Percentiles rank a stretch among this genome's conserved stretches.
Conservation (phyloP, 192 early-diverging fungal species). For the Kappamyces sp. region DNA sequence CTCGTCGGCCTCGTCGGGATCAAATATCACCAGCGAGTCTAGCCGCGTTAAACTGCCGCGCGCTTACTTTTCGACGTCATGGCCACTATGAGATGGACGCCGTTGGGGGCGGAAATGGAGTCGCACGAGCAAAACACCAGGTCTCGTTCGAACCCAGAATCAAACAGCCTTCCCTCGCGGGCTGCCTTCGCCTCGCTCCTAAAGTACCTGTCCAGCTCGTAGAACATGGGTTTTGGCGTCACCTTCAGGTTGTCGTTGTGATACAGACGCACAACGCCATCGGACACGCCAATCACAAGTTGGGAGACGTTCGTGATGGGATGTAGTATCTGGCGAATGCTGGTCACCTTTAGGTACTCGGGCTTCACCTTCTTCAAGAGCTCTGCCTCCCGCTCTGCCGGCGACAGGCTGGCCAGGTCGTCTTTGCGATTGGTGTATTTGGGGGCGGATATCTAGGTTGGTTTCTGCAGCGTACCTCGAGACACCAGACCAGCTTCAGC, state of each 20-base stretch:
- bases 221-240: slow-evolving; percentile 1
- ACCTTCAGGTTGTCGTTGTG: slow-evolving; percentile 15
- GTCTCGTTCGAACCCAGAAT: not conserved
- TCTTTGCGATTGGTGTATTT: no score
- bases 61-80: slow-evolving; percentile 8
- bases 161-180: not conserved
- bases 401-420: no score
- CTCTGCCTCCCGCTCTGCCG: no score
- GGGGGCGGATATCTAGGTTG: no score
- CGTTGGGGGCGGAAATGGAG: not conserved
- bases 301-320: not conserved
- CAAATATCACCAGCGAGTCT: slow-evolving; percentile 11
- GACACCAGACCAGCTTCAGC: slow-evolving; percentile 11
- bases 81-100: slow-evolving; percentile 7
- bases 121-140: not conserved
- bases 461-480: not conserved
- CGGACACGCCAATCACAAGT: not conserved
- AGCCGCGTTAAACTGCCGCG: not conserved
- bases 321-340: not conserved
- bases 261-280: slow-evolving; percentile 9
- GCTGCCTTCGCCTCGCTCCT: slow-evolving; percentile 1
- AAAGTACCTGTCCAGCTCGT: slow-evolving; percentile 5
- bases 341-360: slow-evolving; percentile 9
- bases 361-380: no score
- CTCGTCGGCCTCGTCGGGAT: slow-evolving; percentile 1